These are phyloP conservation scores for Schwanniomyces yamadae DNA, from an alignment of 805 yeast genomes.

Conservation along the genomic window DNA sequence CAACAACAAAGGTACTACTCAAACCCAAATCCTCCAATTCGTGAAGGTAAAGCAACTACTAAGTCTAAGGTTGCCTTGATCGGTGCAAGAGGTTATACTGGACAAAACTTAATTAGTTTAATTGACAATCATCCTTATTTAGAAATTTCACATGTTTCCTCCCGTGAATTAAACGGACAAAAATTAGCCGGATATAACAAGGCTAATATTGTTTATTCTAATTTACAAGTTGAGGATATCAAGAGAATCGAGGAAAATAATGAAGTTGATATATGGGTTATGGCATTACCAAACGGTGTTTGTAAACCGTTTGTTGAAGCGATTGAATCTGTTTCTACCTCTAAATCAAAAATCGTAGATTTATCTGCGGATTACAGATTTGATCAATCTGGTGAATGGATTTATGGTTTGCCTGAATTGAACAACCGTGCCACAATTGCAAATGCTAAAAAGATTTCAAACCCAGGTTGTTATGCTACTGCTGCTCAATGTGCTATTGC, in stretches of 20 bases:
- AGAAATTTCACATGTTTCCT: constrained; percentile 89
- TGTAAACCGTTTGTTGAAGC: constrained; percentile 86
- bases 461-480: constrained; percentile 99
- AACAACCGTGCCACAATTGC: constrained; percentile 65
- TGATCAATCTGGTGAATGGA: constrained; percentile 85
- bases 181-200: constrained; percentile 86
- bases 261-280: constrained; percentile 94
- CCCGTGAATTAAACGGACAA: constrained; percentile 90
- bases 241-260: constrained; percentile 69
- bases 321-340: constrained; percentile 61
- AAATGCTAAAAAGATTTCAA: constrained; percentile 76
- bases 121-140: constrained; percentile 85
- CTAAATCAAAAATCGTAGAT: constrained; percentile 82
- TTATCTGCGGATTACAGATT: constrained; percentile 95
- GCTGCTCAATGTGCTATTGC: constrained; percentile 89
- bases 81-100: constrained; percentile 98
- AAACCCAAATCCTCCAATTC: constrained; percentile 73
- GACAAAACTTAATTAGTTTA: constrained; percentile 85
- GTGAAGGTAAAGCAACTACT: constrained; percentile 58
- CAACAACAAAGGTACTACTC: constrained; percentile 25
- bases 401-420: constrained; percentile 93
- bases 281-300: constrained; percentile 98
- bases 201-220: constrained; percentile 74
- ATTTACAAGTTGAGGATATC: constrained; percentile 85
- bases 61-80: constrained; percentile 83